Percentiles rank a stretch among this genome's conserved stretches.
Conservation (phyloP, 78 protist species). For the Dictyostelium purpureum region DNA sequence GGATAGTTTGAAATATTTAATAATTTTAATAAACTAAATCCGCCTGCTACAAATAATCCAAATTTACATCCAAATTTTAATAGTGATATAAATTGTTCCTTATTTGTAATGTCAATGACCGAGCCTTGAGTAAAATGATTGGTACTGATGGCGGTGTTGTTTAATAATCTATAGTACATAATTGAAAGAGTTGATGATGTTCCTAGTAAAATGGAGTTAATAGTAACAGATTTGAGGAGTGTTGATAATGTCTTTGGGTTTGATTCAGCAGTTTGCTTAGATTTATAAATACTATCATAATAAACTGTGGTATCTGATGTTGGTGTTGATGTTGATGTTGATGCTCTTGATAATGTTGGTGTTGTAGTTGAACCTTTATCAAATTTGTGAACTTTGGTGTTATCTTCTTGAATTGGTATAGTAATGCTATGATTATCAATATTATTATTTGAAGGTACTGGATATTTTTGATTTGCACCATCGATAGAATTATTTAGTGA, state of each 20-base stretch:
- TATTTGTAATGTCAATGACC: not conserved
- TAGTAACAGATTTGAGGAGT: not conserved
- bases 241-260: not conserved
- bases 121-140: not conserved
- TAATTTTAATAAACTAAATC: conserved; percentile 14
- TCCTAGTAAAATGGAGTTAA: conserved; percentile 10
- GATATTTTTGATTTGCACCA: not conserved
- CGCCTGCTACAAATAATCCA: conserved; percentile 32
- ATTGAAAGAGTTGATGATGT: conserved; percentile 11
- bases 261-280: not conserved
- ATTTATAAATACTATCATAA: not conserved
- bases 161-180: conserved; percentile 3
- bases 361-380: not conserved
- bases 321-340: not conserved
- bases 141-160: not conserved
- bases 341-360: not conserved
- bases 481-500: not conserved
- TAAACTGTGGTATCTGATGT: not conserved
- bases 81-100: not conserved
- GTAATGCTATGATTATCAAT: no score
- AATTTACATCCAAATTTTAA: conserved; percentile 13
- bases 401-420: no score
- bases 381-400: no score
- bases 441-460: no score
- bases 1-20: not conserved